phyloP scores from a whole-genome alignment of 805 yeast species.

The Candida sphagnicola region DNA sequence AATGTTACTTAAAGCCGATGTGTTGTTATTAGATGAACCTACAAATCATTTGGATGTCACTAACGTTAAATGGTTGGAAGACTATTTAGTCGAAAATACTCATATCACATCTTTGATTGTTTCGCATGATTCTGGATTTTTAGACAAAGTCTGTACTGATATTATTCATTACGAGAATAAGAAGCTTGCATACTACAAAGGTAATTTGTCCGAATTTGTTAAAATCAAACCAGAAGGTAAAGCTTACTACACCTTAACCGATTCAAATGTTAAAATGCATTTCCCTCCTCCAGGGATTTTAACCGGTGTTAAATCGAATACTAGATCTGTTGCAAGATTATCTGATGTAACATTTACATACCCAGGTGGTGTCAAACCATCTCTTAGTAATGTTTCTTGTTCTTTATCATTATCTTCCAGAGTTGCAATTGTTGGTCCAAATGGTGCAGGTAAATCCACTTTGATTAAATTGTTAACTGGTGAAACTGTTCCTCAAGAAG shows the following conservation, averaged over 20 bases:
- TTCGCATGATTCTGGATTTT: constrained; percentile 96
- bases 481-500: constrained; percentile 80
- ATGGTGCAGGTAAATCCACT: constrained; percentile 99
- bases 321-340: constrained; percentile 91
- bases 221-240: constrained; percentile 93
- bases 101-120: constrained; percentile 93
- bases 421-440: constrained; percentile 95
- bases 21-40: constrained; percentile 92
- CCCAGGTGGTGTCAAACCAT: constrained; percentile 86
- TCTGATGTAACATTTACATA: constrained; percentile 80
- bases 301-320: constrained; percentile 94
- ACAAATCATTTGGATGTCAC: constrained; percentile 95
- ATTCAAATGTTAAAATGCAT: constrained; percentile 90
- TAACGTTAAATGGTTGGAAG: constrained; percentile 91
- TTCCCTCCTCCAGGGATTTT: constrained; percentile 98
- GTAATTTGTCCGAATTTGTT: constrained; percentile 90
- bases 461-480: constrained; percentile 90
- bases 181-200: constrained; percentile 92
- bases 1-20: constrained; percentile 96
- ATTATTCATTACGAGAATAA: constrained; percentile 95
- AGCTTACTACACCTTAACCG: constrained; percentile 90
- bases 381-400: constrained; percentile 74
- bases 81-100: constrained; percentile 75
- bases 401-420: constrained; percentile 94
- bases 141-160: constrained; percentile 94